Base-by-base conservation (phyloP, 805 yeast genomes). In the Suhomyces faveliae region DNA sequence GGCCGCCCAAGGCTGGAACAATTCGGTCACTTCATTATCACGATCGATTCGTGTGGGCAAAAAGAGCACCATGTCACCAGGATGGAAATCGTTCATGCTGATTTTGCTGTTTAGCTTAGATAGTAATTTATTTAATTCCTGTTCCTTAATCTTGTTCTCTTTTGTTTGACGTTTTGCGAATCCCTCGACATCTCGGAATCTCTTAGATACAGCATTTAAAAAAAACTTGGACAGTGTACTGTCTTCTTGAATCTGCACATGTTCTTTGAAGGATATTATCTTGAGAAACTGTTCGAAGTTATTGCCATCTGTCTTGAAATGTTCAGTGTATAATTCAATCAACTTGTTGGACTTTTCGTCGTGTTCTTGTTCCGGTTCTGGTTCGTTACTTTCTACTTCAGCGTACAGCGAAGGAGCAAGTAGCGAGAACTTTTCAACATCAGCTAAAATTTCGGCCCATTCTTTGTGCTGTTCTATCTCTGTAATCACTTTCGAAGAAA, bases 151-250 rank as follows among this genome's bases (percentile, higher is more conserved):
- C 51, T 77, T 79, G 55, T 79, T 83, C 55, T 88, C 96, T 59
- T 84, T 85, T 48, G 91, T 88, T 50, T 88, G 75, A 59, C 82
- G 87, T 58, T 94, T 84, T 2, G 98, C 98, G 56, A 91, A 75
- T 5, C 85, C 80, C 62, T 94, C 98, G 43, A 92, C 95, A 60
- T 92, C 98, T 47, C 79, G 3, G 58, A 94, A 91, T 49, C 99
- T 73, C 60, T 85, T 83, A 33, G 83, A 76, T 2, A 90, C 69
- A 0, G 76, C 76, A 45, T 66, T 64, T 45, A 67, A 56, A 54
- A 73, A 71, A 53, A 72, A 72, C 35, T 56, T 58, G 12, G 60
- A 55, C 8, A 49, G 51, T 1, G 52, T 53, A 22, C 53, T 58
- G 33, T 55, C 58, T 27, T 58, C 62, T 20, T 58, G 67, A 11